Percentiles rank a stretch among this genome's conserved stretches.
phyloP scores from a whole-genome alignment of 176 grass and related monocot species.

The Bonia amplexicaulis region DNA sequence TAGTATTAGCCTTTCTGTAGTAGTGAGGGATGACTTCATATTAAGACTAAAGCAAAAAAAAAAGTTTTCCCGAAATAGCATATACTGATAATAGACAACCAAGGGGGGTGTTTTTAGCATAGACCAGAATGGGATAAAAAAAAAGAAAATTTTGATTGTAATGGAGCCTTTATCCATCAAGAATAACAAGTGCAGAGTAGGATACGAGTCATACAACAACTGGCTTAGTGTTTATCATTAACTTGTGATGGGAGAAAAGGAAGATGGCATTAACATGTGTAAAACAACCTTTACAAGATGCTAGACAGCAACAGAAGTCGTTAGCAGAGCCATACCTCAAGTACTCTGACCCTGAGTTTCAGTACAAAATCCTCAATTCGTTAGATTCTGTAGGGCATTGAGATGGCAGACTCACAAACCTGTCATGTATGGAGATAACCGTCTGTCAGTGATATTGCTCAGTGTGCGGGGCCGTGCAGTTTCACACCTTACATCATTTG shows the following conservation, averaged over 20 bases:
- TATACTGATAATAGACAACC: background rate
- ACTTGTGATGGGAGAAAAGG: background rate
- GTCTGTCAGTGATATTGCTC: too few relatives aligned
- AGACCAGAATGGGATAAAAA: background rate
- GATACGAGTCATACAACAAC: background rate
- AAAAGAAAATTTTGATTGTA: background rate
- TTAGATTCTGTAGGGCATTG: too few relatives aligned
- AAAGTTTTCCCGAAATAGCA: background rate
- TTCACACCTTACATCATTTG: too few relatives aligned
- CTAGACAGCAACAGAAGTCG: background rate
- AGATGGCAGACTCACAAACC: too few relatives aligned
- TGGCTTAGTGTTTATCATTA: too few relatives aligned
- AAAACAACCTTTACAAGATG: background rate
- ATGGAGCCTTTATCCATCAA: background rate
- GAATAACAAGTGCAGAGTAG: background rate
- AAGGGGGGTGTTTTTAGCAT: background rate
- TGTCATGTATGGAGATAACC: too few relatives aligned
- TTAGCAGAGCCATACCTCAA: conserved; percentile 63
- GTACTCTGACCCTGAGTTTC: conserved; percentile 91
- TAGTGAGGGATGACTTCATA: background rate
- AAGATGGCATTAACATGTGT: background rate
- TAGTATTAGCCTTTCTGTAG: too few relatives aligned
- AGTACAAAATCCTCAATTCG: too few relatives aligned
- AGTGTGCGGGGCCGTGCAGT: too few relatives aligned
- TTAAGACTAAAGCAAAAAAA: background rate